Evolutionary conservation across 352 stramenopile species (phyloP), one percentile per base, ranked within the genome.

Genomic region (Phytopythium oedochilum): DNA sequence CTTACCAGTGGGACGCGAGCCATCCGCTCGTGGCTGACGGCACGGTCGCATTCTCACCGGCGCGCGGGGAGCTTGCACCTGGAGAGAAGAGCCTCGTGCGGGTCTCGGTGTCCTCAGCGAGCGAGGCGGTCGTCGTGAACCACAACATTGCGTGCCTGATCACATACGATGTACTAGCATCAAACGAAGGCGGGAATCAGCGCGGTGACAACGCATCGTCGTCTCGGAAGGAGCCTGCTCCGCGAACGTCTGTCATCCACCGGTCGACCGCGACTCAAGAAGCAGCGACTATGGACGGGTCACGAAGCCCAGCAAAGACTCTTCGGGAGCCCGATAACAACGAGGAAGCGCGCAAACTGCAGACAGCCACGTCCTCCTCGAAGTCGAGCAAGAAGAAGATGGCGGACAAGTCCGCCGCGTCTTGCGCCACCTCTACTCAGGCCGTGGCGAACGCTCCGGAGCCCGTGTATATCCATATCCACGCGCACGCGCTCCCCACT

Each of bases 91-190:
- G 51, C 17, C 60, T 92, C 6, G 66, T 92, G 26, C 75, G 78
- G 5, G 68, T 89, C 29, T 78, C 54, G 14, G 20, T 92, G n/a
- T 59, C 55, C 17, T 63, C 76, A 1, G 45, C 57, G 31, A 56
- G 68, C n/a, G 65, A 85, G 25, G 53, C 66, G 4, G 12, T 89
- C 2, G 74, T 92, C 2, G 51, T 94, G 11, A 83, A 91, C 56
- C 79, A 94, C 36, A 65, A 86, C 45, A 59, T 94, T 31, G 64
- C 71, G 22, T 92, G 81, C 35, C 71, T 66, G 44, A 61, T 91
- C 39, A 66, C 55, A 4, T 78, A 72, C 20, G 34, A 36, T 15
- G 17, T 35, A 3, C 15, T 18, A 6, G 1, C 15, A 18, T 10
- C 23, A 7, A 53, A 2, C 12, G 26, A 39, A 28, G 29, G 20